phyloP scores from a whole-genome alignment of 164 flowering plant species.

The Echeveria elegans region DNA sequence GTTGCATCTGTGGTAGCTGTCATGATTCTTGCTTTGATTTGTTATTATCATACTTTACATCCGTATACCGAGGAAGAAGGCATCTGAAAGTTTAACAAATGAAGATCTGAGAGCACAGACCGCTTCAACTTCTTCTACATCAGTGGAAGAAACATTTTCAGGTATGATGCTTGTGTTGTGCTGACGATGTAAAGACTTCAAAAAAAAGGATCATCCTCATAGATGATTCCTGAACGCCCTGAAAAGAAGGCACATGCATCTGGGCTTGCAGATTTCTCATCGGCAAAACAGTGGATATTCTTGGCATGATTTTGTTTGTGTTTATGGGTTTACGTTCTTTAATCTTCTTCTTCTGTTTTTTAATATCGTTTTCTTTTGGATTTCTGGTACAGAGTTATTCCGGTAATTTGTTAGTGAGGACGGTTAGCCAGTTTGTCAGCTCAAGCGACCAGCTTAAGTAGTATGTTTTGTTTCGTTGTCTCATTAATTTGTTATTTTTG shows the following conservation, averaged over 20 bases:
- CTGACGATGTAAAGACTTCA: conserved; percentile 61
- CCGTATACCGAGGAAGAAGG: conserved; percentile 38
- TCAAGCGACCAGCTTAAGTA: no score
- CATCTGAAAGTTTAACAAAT: conserved; percentile 20
- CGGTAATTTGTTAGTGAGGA: no score
- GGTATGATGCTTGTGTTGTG: conserved; percentile 58
- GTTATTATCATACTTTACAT: conserved; percentile 50
- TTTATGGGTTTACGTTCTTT: no score
- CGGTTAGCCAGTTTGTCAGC: no score
- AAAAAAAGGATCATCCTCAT: conserved; percentile 69
- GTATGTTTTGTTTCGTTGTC: no score
- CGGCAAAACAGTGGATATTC: conserved; percentile 60
- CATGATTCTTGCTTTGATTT: conserved; percentile 51
- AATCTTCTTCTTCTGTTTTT: no score
- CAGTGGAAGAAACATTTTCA: conserved; percentile 39
- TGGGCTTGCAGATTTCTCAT: conserved; percentile 44
- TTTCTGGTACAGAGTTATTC: no score
- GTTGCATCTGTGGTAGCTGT: conserved; percentile 54
- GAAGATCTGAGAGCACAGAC: conserved; percentile 26
- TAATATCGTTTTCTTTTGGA: no score
- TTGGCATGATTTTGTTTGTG: no score
- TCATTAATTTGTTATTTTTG: no score
- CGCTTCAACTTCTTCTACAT: conserved; percentile 30
- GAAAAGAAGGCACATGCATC: conserved; percentile 55
- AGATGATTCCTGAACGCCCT: conserved; percentile 54